A percentile compares a stretch with the other conserved stretches of the same genome.
These are phyloP conservation scores for Pezicula rhizophila DNA, from an alignment of 2,329 filamentous ascomycete genomes.

Conservation along the genomic window DNA sequence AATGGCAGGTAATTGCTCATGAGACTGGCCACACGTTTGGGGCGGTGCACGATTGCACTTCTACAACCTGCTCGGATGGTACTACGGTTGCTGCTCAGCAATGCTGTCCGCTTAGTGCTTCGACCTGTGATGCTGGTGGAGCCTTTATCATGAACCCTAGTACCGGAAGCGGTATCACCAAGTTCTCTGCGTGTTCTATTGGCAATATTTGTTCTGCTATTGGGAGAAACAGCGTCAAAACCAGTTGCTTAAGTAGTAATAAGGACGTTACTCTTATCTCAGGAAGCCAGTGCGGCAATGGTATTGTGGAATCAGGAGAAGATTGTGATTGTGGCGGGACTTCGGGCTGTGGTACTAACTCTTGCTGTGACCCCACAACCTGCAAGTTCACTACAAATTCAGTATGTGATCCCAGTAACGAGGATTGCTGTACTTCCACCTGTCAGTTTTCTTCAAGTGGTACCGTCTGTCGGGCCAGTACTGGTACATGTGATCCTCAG, in stretches of 20 bases:
- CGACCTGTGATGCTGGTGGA: constrained; percentile 68
- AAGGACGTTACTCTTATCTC: constrained; percentile 74
- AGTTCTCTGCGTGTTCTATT: constrained; percentile 82
- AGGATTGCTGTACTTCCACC: constrained; percentile 66
- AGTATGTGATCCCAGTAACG: constrained; percentile 75
- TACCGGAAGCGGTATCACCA: constrained; percentile 63
- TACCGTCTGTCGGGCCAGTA: constrained; percentile 74
- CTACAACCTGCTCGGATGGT: constrained; percentile 57
- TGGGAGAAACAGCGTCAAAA: constrained; percentile 68
- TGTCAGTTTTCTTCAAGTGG: constrained; percentile 63
- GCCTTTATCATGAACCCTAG: constrained; percentile 95
- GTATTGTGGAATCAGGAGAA: constrained; percentile 90
- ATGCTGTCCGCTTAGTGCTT: constrained; percentile 73
- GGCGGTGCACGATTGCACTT: constrained; percentile 86
- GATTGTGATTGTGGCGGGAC: constrained; percentile 91
- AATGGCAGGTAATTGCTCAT: constrained; percentile 96
- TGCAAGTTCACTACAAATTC: constrained; percentile 73
- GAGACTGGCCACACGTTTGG: constrained; percentile 93
- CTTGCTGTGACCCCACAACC: constrained; percentile 78
- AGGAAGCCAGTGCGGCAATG: constrained; percentile 86
- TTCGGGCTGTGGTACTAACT: constrained; percentile 63
- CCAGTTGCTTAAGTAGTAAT: constrained; percentile 77
- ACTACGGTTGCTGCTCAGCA: constrained; percentile 51
- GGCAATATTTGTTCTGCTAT: constrained; percentile 92
- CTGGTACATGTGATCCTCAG: constrained; percentile 75